Conservation (phyloP, 495 filamentous ascomycete species). For the Chaetomidium leptoderma region DNA sequence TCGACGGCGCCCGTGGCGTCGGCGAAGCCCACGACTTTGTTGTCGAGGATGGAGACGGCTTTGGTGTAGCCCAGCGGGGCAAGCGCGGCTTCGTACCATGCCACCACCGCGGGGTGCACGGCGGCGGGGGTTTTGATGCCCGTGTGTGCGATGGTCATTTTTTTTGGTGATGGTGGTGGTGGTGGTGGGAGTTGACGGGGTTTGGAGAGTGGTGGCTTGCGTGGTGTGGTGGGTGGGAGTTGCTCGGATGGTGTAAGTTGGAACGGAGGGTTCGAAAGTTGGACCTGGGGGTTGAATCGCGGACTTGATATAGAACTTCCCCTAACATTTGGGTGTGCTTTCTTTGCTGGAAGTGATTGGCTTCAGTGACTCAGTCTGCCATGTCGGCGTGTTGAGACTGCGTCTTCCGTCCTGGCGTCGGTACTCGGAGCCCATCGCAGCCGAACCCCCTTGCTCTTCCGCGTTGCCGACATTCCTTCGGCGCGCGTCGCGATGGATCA, state of each 20-base stretch:
- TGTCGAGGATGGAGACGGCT: slow-evolving; percentile 3
- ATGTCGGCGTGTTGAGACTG: too few relatives aligned
- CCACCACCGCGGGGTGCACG: slow-evolving; percentile 9
- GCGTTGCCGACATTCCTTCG: not conserved
- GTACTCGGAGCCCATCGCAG: not conserved
- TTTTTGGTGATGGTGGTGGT: slow-evolving; percentile 7
- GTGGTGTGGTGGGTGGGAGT: not conserved
- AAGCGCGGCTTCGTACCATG: slow-evolving; percentile 22
- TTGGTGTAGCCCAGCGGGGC: slow-evolving; percentile 27
- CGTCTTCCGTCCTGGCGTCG: too few relatives aligned
- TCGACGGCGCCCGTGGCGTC: slow-evolving; percentile 12
- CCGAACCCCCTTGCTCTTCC: not conserved
- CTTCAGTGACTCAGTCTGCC: too few relatives aligned
- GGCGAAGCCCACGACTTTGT: slow-evolving; percentile 22
- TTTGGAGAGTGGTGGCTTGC: not conserved
- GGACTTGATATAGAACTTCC: too few relatives aligned
- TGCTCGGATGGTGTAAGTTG: too few relatives aligned
- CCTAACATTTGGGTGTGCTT: too few relatives aligned
- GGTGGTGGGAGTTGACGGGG: not conserved
- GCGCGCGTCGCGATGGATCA: slow-evolving; percentile 7
- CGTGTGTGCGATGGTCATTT: slow-evolving; percentile 27
- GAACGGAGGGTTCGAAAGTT: too few relatives aligned
- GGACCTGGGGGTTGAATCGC: too few relatives aligned
- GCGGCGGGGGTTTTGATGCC: slow-evolving; percentile 19
- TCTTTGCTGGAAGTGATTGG: too few relatives aligned